A percentile compares a stretch with the other conserved stretches of the same genome.
These are phyloP conservation scores for Annulohypoxylon maeteangense DNA, from an alignment of 495 filamentous ascomycete genomes.

Conservation along the genomic window DNA sequence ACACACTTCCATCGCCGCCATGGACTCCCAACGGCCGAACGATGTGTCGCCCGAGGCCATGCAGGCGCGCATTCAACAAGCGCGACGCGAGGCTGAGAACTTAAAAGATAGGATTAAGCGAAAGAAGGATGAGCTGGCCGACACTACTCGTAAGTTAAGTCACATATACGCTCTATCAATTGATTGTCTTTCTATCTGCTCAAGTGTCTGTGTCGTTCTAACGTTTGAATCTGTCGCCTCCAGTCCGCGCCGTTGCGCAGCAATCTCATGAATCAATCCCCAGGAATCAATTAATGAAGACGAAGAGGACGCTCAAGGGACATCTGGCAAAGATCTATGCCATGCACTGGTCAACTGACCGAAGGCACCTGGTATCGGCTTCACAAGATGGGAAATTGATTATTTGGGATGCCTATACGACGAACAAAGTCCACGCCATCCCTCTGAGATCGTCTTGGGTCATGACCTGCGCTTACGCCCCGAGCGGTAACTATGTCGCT, in stretches of 20 bases:
- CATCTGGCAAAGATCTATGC: constrained; percentile 98
- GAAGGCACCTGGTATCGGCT: constrained; percentile 95
- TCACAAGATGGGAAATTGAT: constrained; percentile 99
- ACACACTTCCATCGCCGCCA: constrained; percentile 49
- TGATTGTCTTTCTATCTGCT: background rate
- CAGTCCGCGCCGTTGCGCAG: constrained; percentile 91
- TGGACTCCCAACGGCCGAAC: constrained; percentile 63
- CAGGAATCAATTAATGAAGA: constrained; percentile 90
- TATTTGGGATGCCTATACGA: constrained; percentile 99
- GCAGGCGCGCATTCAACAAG: constrained; percentile 88
- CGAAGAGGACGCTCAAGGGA: constrained; percentile 93
- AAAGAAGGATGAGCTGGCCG: constrained; percentile 99
- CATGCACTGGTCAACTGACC: constrained; percentile 99
- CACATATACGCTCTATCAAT: constrained; percentile 19
- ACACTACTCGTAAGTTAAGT: constrained; percentile 96
- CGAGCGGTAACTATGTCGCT: constrained; percentile 96
- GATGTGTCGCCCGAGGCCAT: constrained; percentile 70
- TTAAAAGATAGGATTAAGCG: constrained; percentile 99
- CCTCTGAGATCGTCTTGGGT: constrained; percentile 99
- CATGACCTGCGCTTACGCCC: constrained; percentile 99
- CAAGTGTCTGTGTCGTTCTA: constrained; percentile 6
- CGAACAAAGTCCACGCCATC: constrained; percentile 99
- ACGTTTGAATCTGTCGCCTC: constrained; percentile 24
- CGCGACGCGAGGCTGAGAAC: constrained; percentile 96
- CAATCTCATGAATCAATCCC: constrained; percentile 89